These are phyloP conservation scores for Acacia melanoxylon DNA, from an alignment of 306 rosid species.

Conservation along the genomic window DNA sequence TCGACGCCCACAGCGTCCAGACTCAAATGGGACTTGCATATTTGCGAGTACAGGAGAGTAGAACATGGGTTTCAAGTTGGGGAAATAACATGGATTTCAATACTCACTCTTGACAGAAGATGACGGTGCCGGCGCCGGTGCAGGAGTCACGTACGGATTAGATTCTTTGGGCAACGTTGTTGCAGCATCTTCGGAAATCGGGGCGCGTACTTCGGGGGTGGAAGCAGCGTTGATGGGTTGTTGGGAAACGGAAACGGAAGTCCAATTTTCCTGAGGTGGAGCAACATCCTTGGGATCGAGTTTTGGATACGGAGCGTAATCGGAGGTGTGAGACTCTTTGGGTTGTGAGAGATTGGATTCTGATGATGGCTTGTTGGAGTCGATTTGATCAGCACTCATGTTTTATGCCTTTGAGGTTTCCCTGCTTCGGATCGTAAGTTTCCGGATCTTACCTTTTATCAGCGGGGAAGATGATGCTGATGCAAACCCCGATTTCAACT, in stretches of 20 bases:
- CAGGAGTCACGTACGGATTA: conserved; percentile 60
- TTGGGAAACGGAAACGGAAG: conserved; percentile 11
- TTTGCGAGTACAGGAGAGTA: background rate
- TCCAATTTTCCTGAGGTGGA: conserved; percentile 34
- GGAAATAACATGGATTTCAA: background rate
- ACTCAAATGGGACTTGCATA: background rate
- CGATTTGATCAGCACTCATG: conserved; percentile 13
- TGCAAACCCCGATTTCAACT: background rate
- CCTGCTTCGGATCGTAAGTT: background rate
- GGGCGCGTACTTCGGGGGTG: conserved; percentile 40
- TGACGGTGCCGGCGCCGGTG: conserved; percentile 43
- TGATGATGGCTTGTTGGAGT: conserved; percentile 29
- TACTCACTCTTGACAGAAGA: conserved; percentile 46
- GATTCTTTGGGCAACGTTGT: conserved; percentile 58
- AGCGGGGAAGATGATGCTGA: background rate
- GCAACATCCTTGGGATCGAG: conserved; percentile 52
- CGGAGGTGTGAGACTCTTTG: conserved; percentile 20
- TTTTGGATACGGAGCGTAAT: conserved; percentile 66
- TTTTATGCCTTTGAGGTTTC: background rate
- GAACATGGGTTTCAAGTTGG: background rate
- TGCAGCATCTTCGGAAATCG: conserved; percentile 46
- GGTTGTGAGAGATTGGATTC: background rate
- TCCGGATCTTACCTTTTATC: background rate
- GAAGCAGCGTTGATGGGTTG: conserved; percentile 16
- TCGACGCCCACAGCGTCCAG: background rate